phyloP scores from a whole-genome alignment of 2,329 filamentous ascomycete genomes.

The Pseudocercospora ulei region DNA sequence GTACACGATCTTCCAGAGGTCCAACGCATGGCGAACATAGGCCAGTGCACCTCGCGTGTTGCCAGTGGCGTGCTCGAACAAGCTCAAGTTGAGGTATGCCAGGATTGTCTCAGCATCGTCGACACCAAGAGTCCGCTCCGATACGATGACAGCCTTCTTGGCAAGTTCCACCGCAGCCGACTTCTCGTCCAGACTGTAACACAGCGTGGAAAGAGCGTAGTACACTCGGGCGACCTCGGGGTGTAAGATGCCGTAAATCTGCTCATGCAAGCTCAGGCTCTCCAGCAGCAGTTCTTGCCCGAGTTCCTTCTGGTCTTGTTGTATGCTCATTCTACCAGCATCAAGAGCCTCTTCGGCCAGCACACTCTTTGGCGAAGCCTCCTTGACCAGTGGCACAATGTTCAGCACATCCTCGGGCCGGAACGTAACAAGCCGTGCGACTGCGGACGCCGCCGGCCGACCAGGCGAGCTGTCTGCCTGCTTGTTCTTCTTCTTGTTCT shows the following conservation, averaged over 20 bases:
- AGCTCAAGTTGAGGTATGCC: slow-evolving; percentile 87
- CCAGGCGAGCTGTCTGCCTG: slow-evolving; percentile 43
- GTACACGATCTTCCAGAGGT: slow-evolving; percentile 96
- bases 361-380: slow-evolving; percentile 79
- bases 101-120: slow-evolving; percentile 90
- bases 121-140: slow-evolving; percentile 84
- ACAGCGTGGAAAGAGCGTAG: slow-evolving; percentile 87
- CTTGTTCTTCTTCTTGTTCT: slow-evolving; percentile 53
- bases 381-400: slow-evolving; percentile 88
- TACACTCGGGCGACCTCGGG: slow-evolving; percentile 93
- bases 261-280: slow-evolving; percentile 89
- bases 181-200: slow-evolving; percentile 97
- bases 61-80: slow-evolving; percentile 86
- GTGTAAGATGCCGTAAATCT: slow-evolving; percentile 95
- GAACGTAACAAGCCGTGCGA: slow-evolving; percentile 54
- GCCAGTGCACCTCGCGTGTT: slow-evolving; percentile 80
- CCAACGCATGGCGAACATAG: slow-evolving; percentile 84
- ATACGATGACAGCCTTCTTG: slow-evolving; percentile 90
- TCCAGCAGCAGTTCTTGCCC: slow-evolving; percentile 94
- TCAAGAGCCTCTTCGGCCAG: slow-evolving; percentile 93
- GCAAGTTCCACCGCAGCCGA: slow-evolving; percentile 88
- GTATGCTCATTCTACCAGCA: slow-evolving; percentile 88
- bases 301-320: slow-evolving; percentile 89
- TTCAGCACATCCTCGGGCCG: slow-evolving; percentile 78
- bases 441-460: slow-evolving; percentile 38